These are phyloP conservation scores for Mrakia hoshinonis DNA, from an alignment of 768 basidiomycete species.

Conservation along the genomic window DNA sequence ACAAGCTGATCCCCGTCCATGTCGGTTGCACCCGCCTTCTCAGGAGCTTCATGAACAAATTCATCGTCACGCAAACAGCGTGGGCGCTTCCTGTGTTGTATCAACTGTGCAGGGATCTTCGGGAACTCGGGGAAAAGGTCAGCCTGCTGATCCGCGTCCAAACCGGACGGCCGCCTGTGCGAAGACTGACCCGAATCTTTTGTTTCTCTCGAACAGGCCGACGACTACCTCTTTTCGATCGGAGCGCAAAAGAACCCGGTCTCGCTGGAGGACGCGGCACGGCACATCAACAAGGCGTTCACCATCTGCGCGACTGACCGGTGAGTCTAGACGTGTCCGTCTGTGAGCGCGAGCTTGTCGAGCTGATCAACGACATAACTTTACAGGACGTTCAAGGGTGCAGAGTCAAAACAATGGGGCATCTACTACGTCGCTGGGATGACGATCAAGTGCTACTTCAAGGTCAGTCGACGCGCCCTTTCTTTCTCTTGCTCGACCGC, in stretches of 20 bases:
- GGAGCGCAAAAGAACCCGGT: conserved; percentile 43
- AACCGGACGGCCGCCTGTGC: no score
- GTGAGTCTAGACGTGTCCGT: conserved; percentile 39
- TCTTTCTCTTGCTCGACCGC: not conserved
- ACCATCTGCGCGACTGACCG: conserved; percentile 78
- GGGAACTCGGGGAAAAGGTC: conserved; percentile 79
- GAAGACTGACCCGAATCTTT: not conserved
- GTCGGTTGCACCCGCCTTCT: conserved; percentile 33
- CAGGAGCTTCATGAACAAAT: conserved; percentile 40
- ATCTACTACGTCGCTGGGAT: conserved; percentile 88
- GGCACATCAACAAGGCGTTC: conserved; percentile 81
- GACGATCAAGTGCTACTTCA: conserved; percentile 89
- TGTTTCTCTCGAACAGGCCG: conserved; percentile 3
- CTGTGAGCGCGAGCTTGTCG: not conserved
- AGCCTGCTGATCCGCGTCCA: not conserved
- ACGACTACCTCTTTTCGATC: conserved; percentile 20
- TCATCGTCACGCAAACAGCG: conserved; percentile 67
- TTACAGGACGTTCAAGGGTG: conserved; percentile 44
- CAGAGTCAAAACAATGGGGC: conserved; percentile 69
- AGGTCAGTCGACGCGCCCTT: conserved; percentile 48
- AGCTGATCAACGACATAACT: not conserved
- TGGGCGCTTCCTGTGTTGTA: conserved; percentile 83
- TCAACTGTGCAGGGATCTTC: conserved; percentile 66
- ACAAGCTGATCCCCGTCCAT: not conserved
- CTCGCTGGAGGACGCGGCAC: conserved; percentile 76